phyloP scores from a whole-genome alignment of 176 grass and related monocot species.

The Cenchrus fungigraminus region DNA sequence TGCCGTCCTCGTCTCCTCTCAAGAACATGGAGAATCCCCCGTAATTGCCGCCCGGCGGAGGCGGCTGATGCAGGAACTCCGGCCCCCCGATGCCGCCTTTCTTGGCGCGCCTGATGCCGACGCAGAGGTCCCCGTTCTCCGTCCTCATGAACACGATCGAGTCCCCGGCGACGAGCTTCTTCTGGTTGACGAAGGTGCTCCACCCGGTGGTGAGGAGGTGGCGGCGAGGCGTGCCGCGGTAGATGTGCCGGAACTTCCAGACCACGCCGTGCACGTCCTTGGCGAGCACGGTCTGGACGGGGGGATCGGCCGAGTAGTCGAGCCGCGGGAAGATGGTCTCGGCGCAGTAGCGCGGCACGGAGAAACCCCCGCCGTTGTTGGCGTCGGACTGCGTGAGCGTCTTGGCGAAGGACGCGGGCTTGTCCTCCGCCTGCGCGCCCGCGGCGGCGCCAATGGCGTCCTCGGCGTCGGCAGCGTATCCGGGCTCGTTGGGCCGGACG shows the following conservation, averaged over 20 bases:
- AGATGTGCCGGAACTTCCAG: conserved; percentile 99
- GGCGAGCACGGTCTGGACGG: conserved; percentile 92
- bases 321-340: conserved; percentile 98
- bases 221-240: conserved; percentile 85
- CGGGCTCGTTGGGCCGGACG: conserved; percentile 41
- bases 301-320: conserved; percentile 93
- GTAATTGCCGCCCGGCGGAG: conserved; percentile 34
- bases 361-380: conserved; percentile 98
- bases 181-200: conserved; percentile 99
- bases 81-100: conserved; percentile 61
- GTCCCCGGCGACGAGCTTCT: conserved; percentile 98
- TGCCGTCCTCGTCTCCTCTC: conserved; percentile 57
- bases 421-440: conserved; percentile 40
- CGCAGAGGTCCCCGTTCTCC: conserved; percentile 86
- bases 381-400: conserved; percentile 98
- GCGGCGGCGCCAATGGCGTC: conserved; percentile 55
- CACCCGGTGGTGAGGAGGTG: conserved; percentile 96
- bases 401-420: conserved; percentile 92
- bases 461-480: conserved; percentile 43
- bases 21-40: conserved; percentile 72
- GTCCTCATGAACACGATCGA: conserved; percentile 98
- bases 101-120: conserved; percentile 94
- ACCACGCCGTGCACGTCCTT: conserved; percentile 96
- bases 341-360: conserved; percentile 96
- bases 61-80: conserved; percentile 33